Conservation (phyloP, 495 filamentous ascomycete genomes). For the Glutinoglossum americanum region DNA sequence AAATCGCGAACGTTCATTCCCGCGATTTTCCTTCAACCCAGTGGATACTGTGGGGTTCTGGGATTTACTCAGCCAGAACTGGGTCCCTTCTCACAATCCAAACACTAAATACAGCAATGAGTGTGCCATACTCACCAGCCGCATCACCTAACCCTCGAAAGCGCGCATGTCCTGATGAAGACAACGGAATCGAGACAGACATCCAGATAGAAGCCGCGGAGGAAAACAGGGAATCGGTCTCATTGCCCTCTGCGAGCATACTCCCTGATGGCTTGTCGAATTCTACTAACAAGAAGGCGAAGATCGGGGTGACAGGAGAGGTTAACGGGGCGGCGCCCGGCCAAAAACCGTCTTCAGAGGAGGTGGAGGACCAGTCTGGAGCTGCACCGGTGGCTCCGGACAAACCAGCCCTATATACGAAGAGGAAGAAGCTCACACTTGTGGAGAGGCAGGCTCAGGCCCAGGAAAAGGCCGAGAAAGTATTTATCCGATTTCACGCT, state of each 20-base stretch:
- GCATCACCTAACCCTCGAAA: background rate
- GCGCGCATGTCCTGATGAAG: background rate
- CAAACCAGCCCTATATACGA: background rate
- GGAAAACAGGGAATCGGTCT: background rate
- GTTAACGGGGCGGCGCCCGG: background rate
- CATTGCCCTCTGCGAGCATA: background rate
- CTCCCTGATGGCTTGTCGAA: background rate
- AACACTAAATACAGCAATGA: background rate
- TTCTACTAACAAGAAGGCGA: background rate
- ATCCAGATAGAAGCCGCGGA: background rate
- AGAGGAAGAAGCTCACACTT: background rate
- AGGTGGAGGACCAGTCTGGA: background rate
- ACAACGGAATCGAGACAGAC: background rate
- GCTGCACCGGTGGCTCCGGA: background rate
- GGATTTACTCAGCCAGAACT: background rate
- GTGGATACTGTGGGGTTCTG: background rate
- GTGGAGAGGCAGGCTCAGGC: background rate
- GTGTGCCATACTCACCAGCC: background rate
- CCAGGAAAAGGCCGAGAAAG: background rate
- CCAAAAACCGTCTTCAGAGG: background rate
- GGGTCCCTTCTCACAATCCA: background rate
- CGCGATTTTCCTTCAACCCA: background rate
- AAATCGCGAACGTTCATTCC: background rate
- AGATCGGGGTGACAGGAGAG: background rate
- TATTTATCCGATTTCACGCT: background rate